A percentile compares a stretch with the other conserved stretches of the same genome.
Conservation (phyloP, 805 yeast species). For the Hanseniaspora valbyensis region DNA sequence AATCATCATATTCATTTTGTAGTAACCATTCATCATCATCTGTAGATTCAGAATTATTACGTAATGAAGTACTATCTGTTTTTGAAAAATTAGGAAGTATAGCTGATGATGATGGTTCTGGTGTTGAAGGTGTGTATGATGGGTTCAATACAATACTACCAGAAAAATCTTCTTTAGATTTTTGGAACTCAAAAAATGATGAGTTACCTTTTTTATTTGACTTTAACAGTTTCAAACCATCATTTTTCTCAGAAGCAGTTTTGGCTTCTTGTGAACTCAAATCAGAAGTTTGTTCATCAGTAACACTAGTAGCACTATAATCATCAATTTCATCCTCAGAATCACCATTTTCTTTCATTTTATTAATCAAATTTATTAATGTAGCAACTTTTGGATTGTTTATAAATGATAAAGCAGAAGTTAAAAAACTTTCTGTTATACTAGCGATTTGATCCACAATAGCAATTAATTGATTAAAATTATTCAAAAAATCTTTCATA, state of each 20-base stretch:
- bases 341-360: slow-evolving; percentile 29
- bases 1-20: slow-evolving; percentile 54
- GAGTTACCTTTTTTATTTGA: slow-evolving; percentile 11
- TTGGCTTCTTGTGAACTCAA: neutral
- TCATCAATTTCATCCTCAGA: slow-evolving; percentile 19
- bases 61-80: too few relatives aligned
- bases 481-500: slow-evolving; percentile 27
- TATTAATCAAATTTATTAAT: slow-evolving; percentile 28
- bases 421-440: slow-evolving; percentile 57
- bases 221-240: neutral
- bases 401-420: slow-evolving; percentile 69
- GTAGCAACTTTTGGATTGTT: slow-evolving; percentile 58
- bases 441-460: slow-evolving; percentile 51
- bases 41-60: neutral
- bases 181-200: slow-evolving; percentile 1
- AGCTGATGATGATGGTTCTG: too few relatives aligned
- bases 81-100: too few relatives aligned
- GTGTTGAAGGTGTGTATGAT: neutral
- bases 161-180: slow-evolving; percentile 11
- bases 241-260: neutral
- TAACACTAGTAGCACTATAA: neutral
- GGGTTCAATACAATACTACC: slow-evolving; percentile 8
- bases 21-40: slow-evolving; percentile 55
- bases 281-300: too few relatives aligned
- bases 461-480: slow-evolving; percentile 29